These are phyloP conservation scores for Pinus tabuliformis DNA, from an alignment of 75 land plant species.

Conservation along the genomic window DNA sequence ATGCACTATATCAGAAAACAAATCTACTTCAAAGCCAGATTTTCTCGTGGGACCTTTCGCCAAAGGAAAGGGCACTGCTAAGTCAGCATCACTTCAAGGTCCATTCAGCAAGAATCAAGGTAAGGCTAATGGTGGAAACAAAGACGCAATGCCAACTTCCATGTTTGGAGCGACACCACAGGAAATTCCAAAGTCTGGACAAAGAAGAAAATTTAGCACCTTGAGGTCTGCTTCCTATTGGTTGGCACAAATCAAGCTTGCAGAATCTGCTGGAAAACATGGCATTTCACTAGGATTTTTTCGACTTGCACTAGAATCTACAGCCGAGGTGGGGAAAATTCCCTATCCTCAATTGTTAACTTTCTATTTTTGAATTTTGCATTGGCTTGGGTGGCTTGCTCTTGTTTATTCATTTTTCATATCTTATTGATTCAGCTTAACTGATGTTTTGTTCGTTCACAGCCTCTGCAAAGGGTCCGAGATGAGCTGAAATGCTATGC, in stretches of 20 bases:
- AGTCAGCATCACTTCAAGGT: conserved; percentile 9
- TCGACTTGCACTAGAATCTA: conserved; percentile 27
- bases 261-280: conserved; percentile 42
- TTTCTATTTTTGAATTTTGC: background rate
- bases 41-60: background rate
- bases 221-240: conserved; percentile 28
- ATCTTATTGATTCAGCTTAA: background rate
- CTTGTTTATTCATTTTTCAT: background rate
- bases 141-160: conserved; percentile 40
- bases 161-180: background rate
- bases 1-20: conserved; percentile 28
- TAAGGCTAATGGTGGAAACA: conserved; percentile 13
- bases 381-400: no score
- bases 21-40: conserved; percentile 10
- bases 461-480: conserved; percentile 49
- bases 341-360: background rate
- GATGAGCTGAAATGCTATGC: conserved; percentile 57
- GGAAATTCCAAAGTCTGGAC: conserved; percentile 27
- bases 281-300: conserved; percentile 40
- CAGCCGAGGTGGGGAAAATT: conserved; percentile 33
- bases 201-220: conserved; percentile 11
- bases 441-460: background rate
- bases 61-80: background rate
- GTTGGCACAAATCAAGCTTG: conserved; percentile 36
- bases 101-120: conserved; percentile 16